phyloP scores from a whole-genome alignment of 192 early-diverging fungal genomes.

The Kappamyces sp. region DNA sequence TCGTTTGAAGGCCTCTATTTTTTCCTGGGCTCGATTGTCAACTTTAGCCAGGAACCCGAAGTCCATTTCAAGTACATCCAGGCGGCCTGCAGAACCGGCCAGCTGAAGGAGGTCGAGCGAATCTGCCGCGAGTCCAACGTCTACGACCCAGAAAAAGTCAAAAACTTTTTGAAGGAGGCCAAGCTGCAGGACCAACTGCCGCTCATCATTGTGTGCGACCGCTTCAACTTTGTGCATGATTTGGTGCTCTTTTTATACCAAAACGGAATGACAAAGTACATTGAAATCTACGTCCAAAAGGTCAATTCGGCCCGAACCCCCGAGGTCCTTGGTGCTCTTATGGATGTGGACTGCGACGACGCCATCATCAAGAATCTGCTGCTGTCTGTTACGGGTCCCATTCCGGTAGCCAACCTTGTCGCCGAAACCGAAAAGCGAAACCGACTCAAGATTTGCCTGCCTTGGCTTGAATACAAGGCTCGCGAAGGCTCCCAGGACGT shows the following conservation, averaged over 20 bases:
- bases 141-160: constrained; percentile 97
- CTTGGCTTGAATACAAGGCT: constrained; percentile 87
- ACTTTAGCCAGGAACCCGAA: constrained; percentile 87
- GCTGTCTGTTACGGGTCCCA: constrained; percentile 69
- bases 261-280: constrained; percentile 88
- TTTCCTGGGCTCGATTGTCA: constrained; percentile 93
- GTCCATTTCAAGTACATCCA: constrained; percentile 99
- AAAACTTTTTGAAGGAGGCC: constrained; percentile 98
- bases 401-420: constrained; percentile 82
- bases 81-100: constrained; percentile 84
- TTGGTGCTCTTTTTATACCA: constrained; percentile 94
- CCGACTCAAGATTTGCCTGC: constrained; percentile 88
- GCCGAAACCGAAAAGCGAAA: constrained; percentile 94
- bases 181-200: constrained; percentile 94
- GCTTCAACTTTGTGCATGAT: constrained; percentile 96
- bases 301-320: constrained; percentile 93
- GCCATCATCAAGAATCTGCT: constrained; percentile 84
- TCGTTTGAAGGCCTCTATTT: constrained; percentile 94
- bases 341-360: constrained; percentile 99
- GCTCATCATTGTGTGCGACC: constrained; percentile 97
- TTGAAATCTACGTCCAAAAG: constrained; percentile 99
- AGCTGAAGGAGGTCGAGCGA: constrained; percentile 95
- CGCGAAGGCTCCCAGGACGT: constrained; percentile 84
- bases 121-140: constrained; percentile 93
- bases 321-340: constrained; percentile 89